Percentiles rank a stretch among this genome's conserved stretches.
Conservation (phyloP, 2,329 filamentous ascomycete genomes). For the Trichoderma brevicompactum region DNA sequence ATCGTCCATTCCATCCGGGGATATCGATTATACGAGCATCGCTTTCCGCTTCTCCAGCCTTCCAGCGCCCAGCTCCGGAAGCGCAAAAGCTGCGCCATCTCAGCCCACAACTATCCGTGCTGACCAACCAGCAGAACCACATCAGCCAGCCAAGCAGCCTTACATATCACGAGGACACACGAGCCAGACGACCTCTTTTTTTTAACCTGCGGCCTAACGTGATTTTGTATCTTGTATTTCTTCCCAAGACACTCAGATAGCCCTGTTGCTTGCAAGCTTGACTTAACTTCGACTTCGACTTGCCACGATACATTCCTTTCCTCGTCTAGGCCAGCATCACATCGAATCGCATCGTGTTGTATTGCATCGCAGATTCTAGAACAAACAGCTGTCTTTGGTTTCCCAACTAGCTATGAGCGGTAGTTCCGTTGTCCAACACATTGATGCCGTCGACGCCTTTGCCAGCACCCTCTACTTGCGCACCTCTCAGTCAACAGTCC, state of each 20-base stretch:
- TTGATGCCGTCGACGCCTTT: conserved; percentile 60
- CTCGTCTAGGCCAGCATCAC: neutral
- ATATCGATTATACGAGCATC: conserved; percentile 17
- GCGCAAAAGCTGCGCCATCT: conserved; percentile 18
- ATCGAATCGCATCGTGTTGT: neutral
- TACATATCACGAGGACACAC: conserved; percentile 28
- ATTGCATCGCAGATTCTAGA: neutral
- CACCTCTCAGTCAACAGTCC: conserved; percentile 50
- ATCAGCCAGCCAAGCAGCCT: conserved; percentile 17
- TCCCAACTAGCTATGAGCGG: conserved; percentile 39
- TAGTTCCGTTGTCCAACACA: conserved; percentile 47
- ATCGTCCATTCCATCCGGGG: neutral
- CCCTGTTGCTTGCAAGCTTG: neutral
- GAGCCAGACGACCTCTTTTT: conserved; percentile 23
- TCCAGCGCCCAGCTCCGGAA: neutral
- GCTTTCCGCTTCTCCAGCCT: neutral
- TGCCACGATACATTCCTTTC: neutral
- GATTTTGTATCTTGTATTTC: neutral
- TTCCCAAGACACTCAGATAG: neutral
- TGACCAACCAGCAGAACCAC: conserved; percentile 28
- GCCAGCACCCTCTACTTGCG: conserved; percentile 61
- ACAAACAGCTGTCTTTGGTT: neutral
- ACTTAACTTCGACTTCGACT: neutral
- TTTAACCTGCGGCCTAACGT: conserved; percentile 11
- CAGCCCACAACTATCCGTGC: conserved; percentile 12